Conservation (phyloP, 495 filamentous ascomycete genomes). For the Astrothelium subdiscretum region DNA sequence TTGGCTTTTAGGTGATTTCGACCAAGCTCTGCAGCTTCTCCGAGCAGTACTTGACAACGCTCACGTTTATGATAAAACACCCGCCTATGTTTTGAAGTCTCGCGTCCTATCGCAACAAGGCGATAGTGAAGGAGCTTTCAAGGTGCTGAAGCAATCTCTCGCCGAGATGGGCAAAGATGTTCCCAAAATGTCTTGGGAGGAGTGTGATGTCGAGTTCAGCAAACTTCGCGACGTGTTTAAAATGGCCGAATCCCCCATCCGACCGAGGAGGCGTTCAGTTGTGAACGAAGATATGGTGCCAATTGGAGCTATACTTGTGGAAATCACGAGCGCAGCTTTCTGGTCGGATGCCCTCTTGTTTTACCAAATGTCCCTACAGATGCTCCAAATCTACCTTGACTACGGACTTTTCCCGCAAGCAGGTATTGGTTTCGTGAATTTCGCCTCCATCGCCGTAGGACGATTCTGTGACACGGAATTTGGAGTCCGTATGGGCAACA, state of each 20-base stretch:
- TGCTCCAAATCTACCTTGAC: slow-evolving; percentile 56
- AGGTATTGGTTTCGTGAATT: slow-evolving; percentile 62
- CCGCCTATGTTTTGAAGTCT: slow-evolving; percentile 65
- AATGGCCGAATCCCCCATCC: slow-evolving; percentile 7
- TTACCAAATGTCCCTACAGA: slow-evolving; percentile 61
- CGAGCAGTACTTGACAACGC: slow-evolving; percentile 53
- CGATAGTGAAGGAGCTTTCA: slow-evolving; percentile 55
- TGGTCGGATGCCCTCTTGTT: slow-evolving; percentile 69
- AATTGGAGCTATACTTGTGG: slow-evolving; percentile 61
- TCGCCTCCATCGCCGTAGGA: slow-evolving; percentile 59
- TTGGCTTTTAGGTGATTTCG: slow-evolving; percentile 58
- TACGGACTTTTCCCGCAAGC: slow-evolving; percentile 61
- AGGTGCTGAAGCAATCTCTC: slow-evolving; percentile 54
- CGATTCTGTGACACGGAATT: slow-evolving; percentile 64
- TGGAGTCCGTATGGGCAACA: slow-evolving; percentile 49
- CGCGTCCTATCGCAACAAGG: slow-evolving; percentile 63
- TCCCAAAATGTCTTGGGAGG: slow-evolving; percentile 53
- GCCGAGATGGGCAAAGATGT: slow-evolving; percentile 53
- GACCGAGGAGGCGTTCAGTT: background rate
- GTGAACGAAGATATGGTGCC: slow-evolving; percentile 47
- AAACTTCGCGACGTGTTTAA: slow-evolving; percentile 46
- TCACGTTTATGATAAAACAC: slow-evolving; percentile 59
- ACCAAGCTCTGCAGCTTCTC: slow-evolving; percentile 52
- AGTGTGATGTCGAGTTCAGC: slow-evolving; percentile 63
- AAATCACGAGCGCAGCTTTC: slow-evolving; percentile 68